Evolutionary conservation across 345 rosid species (phyloP), one percentile per base, ranked within the genome.

Genomic region (Carallia pectinifolia): DNA sequence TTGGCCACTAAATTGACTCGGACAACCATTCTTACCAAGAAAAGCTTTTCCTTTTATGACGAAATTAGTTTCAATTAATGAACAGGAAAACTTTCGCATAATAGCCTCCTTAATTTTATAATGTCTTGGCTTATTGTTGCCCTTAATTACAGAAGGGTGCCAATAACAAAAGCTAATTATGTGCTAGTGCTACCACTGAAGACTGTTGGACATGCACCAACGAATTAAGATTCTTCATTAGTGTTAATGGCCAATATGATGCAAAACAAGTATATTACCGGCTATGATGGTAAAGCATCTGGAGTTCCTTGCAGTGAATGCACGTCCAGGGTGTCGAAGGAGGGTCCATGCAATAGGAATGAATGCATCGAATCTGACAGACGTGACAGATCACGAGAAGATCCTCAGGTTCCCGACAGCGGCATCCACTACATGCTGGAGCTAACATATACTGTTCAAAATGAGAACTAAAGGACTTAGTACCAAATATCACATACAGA

Each of bases 271-370:
- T 27, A 8, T 38, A 38, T 53, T 66, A 73, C 53, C 67, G 64
- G 61, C 31, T 58, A 2, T 66, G 74, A 13, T 76, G 83, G 81
- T 82, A 83, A 53, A 85, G 85, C 85, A 68, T 82, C 66, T 77
- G 90, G 23, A 90, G 88, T 75, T 87, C 97, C 77, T 47, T 88
- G 89, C 97, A 95, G 67, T 85, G 97, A 64, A 62, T 74, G 82
- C 97, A 95, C 7, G 87, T 89, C 97, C 99, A 95, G 53, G 97
- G 97, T 50, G 81, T 64, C 69, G 90, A 44, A 39, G 82, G 87
- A 70, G 97, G 97, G 76, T 95, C 97, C 67, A 95, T 83, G 68
- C 97, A 92, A 80, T 92, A 89, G 29, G 84, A 75, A 81, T 92
- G 96, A 27, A 95, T 86, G 62, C 86, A 80, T 60, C 84, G 80